Evolutionary conservation across 805 yeast genomes (phyloP).

Genomic region (Cyberlindnera lachancei): DNA sequence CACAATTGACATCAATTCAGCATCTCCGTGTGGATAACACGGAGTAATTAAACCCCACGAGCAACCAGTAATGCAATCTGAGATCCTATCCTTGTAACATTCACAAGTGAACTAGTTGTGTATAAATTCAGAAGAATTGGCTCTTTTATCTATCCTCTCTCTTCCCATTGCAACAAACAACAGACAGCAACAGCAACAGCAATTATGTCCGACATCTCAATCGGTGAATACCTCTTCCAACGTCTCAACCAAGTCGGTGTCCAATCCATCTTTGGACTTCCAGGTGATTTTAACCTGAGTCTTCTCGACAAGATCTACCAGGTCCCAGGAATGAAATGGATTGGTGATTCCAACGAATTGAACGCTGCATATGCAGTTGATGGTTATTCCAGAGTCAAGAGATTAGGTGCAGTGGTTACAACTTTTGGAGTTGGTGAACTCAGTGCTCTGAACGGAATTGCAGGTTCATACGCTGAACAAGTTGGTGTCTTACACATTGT

Average conservation of each 20-base stretch:
- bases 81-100: too few relatives aligned
- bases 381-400: constrained; percentile 76
- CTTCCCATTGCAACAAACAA: too few relatives aligned
- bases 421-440: constrained; percentile 89
- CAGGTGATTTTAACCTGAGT: constrained; percentile 75
- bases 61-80: too few relatives aligned
- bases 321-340: constrained; percentile 72
- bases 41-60: too few relatives aligned
- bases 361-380: constrained; percentile 85
- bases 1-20: too few relatives aligned
- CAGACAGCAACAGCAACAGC: too few relatives aligned
- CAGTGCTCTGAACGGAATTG: constrained; percentile 75
- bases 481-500: constrained; percentile 77
- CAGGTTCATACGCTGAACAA: constrained; percentile 83
- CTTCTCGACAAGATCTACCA: constrained; percentile 63
- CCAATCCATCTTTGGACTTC: constrained; percentile 66
- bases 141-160: too few relatives aligned
- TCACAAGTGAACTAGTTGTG: too few relatives aligned
- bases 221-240: constrained; percentile 72
- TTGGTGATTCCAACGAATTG: constrained; percentile 46
- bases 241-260: constrained; percentile 65
- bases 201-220: too few relatives aligned
- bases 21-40: too few relatives aligned
- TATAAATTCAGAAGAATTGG: too few relatives aligned
- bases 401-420: constrained; percentile 64